Evolutionary conservation across 169 alveolate genomes (phyloP).

Genomic region (Plasmodium sp.): DNA sequence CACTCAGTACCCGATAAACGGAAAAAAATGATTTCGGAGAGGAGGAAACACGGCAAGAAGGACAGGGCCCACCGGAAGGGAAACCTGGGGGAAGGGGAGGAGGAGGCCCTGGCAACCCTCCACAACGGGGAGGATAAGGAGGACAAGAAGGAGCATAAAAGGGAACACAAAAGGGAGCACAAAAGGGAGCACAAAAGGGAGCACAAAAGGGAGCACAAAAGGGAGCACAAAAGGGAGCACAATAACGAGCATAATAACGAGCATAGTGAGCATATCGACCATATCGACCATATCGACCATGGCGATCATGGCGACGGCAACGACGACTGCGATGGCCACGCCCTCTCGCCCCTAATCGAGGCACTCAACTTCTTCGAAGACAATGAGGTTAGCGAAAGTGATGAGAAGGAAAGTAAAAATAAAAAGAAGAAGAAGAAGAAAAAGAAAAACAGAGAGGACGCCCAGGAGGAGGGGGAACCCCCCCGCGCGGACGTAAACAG

Average conservation of each 20-base stretch:
- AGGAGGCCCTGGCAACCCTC: neutral
- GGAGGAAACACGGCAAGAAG: neutral
- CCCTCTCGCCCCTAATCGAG: constrained; percentile 11
- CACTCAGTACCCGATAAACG: neutral
- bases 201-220: too few relatives aligned
- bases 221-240: too few relatives aligned
- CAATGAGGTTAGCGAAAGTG: neutral
- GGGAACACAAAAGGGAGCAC: too few relatives aligned
- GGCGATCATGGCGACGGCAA: neutral
- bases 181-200: too few relatives aligned
- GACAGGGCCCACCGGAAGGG: neutral
- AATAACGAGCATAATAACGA: too few relatives aligned
- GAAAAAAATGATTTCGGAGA: constrained; percentile 29
- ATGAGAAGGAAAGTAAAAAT: neutral
- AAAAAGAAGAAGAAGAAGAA: neutral
- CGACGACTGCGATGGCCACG: neutral
- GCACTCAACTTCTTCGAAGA: constrained; percentile 15
- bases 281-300: neutral
- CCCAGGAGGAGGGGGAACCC: neutral
- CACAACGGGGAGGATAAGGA: neutral
- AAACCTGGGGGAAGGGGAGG: neutral
- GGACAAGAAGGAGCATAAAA: too few relatives aligned
- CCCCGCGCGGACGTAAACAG: neutral
- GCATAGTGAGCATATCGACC: too few relatives aligned
- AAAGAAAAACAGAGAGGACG: neutral